Evolutionary conservation across 2,329 filamentous ascomycete species (phyloP), one percentile per base, ranked within the genome.

Genomic region (Moelleriella libera): DNA sequence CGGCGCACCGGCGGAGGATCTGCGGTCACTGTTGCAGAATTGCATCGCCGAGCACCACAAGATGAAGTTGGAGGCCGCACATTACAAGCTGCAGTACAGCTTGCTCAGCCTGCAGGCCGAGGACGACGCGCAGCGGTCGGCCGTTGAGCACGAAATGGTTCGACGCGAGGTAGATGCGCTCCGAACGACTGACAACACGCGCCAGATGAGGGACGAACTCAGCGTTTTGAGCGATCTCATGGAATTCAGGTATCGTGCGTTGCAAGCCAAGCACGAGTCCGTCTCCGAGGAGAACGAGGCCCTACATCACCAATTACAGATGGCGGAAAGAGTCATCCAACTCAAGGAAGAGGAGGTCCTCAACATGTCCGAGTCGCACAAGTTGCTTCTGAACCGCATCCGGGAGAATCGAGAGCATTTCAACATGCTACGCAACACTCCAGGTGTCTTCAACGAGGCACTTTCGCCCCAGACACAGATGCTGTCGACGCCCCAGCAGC

Each of bases 81-180:
- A 96, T 62, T 84, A 92, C 68, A 94, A 92, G 66, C 70, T 97
- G 47, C 90, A 96, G 62, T 85, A 89, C 60, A 88, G 83, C 56
- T 76, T 96, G 58, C 75, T 94, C 30, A 81, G 78, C 46, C 81
- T 96, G 53, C 87, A 94, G 58, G 88, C 85, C 47, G 81, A 83
- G 45, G 88, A 94, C 55, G 83, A 88, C 31, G 78, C 87, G 8
- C 89, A 94, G 64, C 81, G 88, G 30, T 88, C 90, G 54, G 84
- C 82, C 37, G 89, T 96, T 5, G 90, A 96, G 64, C 85, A 94
- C 57, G 85, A 92, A 53, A 89, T 96, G 78, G 84, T 83, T n/a
- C 79, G 87, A 52, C 77, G 85, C 28, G 88, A 96, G 64, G 83
- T 94, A 21, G 85, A 95, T 51, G 85, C 89, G 10, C 69, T 96